Evolutionary conservation across 148 eudicot species (phyloP), one percentile per base, ranked within the genome.

Genomic region (Silene conica): DNA sequence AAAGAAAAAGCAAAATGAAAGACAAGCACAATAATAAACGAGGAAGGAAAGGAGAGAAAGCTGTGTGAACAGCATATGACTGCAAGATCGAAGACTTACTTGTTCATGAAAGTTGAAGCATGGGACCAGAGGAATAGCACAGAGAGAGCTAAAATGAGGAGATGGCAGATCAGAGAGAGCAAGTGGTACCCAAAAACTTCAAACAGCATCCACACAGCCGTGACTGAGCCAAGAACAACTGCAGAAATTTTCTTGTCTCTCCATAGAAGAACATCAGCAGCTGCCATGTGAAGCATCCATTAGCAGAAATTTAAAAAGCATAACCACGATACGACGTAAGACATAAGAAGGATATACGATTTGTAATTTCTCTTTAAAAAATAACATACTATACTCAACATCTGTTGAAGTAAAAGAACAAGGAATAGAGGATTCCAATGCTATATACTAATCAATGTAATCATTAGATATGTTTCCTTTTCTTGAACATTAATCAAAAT

Each of bases 261-360:
- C 99, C 99, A 96, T 41, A 96, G 80, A 73, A 92, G 82, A 58
- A 92, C 82, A 86, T 96, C 96, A 68, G 99, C 99, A 73, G 94
- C 99, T 96, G 92, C 45, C 52, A 25, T 48, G 65, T 67, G 46
- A 62, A 72, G 38, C 61, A 70, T 46, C 26, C 38, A n/a, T 26
- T 54, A 73, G 76, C 70, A 74, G 61, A 31, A 46, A 15, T 23
- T 43, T 6, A 38, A 38, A 38, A 38, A 6, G 9, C 43, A 9
- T 38, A 38, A 38, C 8, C 7, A 38, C 1, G 43, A 9, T 31
- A 31, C 3, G 34, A 31, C 34, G 18, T 20, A 5, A 16, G 41
- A 31, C 11, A 10, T 3, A 16, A 57, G 41, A 21, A n/a, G 22
- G 26, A 59, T 14, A 31, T 31, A 28, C 28, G 67, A 13, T 26